Base-by-base conservation (phyloP, 805 yeast species). In the Monosporozyma aerobia region DNA sequence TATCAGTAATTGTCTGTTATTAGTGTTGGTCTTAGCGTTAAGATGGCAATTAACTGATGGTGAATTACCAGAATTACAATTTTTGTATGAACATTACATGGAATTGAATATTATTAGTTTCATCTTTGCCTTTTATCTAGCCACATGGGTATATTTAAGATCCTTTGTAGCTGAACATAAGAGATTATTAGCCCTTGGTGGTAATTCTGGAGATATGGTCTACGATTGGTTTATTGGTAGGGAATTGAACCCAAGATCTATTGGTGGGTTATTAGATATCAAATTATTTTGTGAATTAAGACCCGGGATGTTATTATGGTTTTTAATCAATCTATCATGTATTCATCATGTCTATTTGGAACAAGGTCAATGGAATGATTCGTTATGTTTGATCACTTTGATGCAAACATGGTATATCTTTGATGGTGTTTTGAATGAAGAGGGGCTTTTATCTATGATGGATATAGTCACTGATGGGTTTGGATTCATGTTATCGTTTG, bases 221-320 rank as follows among this genome's bases (percentile, higher is more conserved):
- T 92, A 87, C 65, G 97, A 94, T 64, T 90, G 97, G 97, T 94
- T 90, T 64, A 90, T 94, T 65, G 99, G 99, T 32, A 81, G 99
- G 55, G 98, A 92, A 70, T 75, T 94, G 63, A 94, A 94, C 67
- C 99, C 98, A 29, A 77, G 98, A 60, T 35, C 57, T 11, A 22
- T 47, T n/a, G 73, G 87, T 54, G 94, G 95, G 1, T 63, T 77
- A 0, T 81, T 90, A 76, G 99, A 94, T 66, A 81, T 94, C 68
- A 94, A 94, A 71, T 69, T 90, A 59, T 94, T 87, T 63, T 87
- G 96, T 69, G 99, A 94, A 69, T 77, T 94, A 68, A 81, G 96
- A 62, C 99, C 99, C 1, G 99, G 99, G 5, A 75, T 94, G 78
- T 71, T 92, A 51, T 72, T 94, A 44, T 92, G 97, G 96, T 70